Evolutionary conservation across 2,329 filamentous ascomycete genomes (phyloP).

Genomic region (Calonectria hawksworthii): DNA sequence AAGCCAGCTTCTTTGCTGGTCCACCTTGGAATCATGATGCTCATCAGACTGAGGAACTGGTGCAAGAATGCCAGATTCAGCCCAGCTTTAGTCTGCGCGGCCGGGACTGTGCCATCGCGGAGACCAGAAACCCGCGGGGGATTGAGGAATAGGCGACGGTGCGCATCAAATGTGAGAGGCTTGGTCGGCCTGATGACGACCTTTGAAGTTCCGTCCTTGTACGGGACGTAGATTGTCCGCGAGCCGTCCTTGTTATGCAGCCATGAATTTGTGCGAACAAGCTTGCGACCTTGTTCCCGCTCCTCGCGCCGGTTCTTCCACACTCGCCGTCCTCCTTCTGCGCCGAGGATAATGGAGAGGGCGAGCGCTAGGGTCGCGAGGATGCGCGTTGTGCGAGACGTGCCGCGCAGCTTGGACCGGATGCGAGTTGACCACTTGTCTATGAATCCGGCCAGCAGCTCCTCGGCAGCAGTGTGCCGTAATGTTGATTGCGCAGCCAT

Average conservation of each 20-base stretch:
- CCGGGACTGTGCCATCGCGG: constrained; percentile 81
- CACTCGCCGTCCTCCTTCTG: constrained; percentile 84
- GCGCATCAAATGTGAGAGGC: constrained; percentile 94
- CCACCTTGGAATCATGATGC: constrained; percentile 97
- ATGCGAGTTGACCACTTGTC: constrained; percentile 70
- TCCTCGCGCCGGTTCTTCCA: constrained; percentile 82
- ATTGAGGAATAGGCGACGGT: constrained; percentile 92
- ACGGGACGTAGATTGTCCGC: constrained; percentile 94
- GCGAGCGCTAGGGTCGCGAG: constrained; percentile 82
- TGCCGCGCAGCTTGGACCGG: constrained; percentile 69
- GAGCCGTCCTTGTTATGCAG: constrained; percentile 95
- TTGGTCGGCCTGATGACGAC: constrained; percentile 94
- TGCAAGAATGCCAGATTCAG: constrained; percentile 96
- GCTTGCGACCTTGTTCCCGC: constrained; percentile 83
- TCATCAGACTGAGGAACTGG: constrained; percentile 95
- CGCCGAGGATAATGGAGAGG: constrained; percentile 82
- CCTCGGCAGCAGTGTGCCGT: constrained; percentile 73
- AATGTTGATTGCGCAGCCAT: constrained; percentile 95
- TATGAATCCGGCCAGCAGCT: constrained; percentile 75
- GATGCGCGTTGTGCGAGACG: constrained; percentile 79
- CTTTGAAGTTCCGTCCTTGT: constrained; percentile 88
- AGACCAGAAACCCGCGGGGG: constrained; percentile 87
- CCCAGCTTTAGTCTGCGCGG: constrained; percentile 91
- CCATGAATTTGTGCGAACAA: constrained; percentile 93
- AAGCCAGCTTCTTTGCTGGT: constrained; percentile 95